These are phyloP conservation scores for Ceratocystis smalleyi DNA, from an alignment of 2,329 filamentous ascomycete species.

Conservation along the genomic window DNA sequence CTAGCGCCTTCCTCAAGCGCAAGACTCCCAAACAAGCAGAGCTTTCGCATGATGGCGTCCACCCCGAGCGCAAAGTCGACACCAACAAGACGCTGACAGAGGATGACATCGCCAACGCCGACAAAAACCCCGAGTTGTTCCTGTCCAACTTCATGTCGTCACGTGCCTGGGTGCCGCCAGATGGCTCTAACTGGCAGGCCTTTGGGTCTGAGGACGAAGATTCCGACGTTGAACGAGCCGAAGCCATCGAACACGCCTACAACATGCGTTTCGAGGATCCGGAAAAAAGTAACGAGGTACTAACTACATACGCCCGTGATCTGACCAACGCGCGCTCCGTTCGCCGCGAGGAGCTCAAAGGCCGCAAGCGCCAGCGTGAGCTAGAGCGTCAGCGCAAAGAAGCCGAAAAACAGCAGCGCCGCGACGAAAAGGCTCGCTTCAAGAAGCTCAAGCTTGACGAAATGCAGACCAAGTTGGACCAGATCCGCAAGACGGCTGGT, in stretches of 20 bases:
- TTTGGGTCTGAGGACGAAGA: conserved; percentile 92
- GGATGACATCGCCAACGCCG: conserved; percentile 55
- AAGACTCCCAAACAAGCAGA: conserved; percentile 16
- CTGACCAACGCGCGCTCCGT: conserved; percentile 68
- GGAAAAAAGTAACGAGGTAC: conserved; percentile 67
- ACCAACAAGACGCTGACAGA: conserved; percentile 37
- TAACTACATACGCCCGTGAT: conserved; percentile 81
- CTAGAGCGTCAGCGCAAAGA: conserved; percentile 63
- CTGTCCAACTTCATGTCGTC: conserved; percentile 92
- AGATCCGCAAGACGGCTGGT: conserved; percentile 81
- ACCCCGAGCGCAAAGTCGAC: conserved; percentile 37
- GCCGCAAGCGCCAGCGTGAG: conserved; percentile 64
- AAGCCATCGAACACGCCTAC: conserved; percentile 82
- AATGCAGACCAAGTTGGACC: conserved; percentile 68
- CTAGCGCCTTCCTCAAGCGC: conserved; percentile 21
- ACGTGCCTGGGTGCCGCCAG: conserved; percentile 69
- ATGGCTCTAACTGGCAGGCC: conserved; percentile 53
- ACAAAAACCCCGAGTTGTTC: conserved; percentile 80
- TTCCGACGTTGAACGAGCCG: conserved; percentile 55
- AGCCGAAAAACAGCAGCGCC: conserved; percentile 57
- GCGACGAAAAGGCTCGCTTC: conserved; percentile 68
- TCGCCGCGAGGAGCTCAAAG: conserved; percentile 63
- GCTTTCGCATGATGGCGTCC: conserved; percentile 28
- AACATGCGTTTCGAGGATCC: conserved; percentile 95
- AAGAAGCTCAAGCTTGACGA: conserved; percentile 83